Conservation (phyloP, 2,329 filamentous ascomycete genomes). For the Dothistroma pini region DNA sequence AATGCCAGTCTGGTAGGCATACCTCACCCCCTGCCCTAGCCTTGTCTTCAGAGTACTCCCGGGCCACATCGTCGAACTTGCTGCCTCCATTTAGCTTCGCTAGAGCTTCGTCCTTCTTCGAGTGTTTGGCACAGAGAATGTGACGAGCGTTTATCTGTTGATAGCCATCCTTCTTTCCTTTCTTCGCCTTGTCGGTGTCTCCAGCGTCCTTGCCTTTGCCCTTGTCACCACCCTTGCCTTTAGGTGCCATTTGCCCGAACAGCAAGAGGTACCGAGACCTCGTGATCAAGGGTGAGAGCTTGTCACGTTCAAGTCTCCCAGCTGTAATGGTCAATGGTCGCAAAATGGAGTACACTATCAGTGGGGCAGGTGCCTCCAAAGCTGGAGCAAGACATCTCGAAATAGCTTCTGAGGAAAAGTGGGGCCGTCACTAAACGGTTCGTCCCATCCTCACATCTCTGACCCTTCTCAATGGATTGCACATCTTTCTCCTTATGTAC, state of each 20-base stretch:
- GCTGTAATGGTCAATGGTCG: too few species aligned
- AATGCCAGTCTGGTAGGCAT: not conserved
- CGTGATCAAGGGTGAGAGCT: not conserved
- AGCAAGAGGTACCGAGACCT: not conserved
- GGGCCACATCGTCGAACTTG: constrained; percentile 72
- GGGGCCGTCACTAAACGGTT: not conserved
- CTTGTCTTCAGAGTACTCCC: constrained; percentile 73
- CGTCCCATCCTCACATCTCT: not conserved
- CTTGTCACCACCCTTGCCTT: constrained; percentile 30
- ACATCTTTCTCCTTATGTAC: not conserved
- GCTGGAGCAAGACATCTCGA: too few species aligned
- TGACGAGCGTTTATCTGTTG: constrained; percentile 71
- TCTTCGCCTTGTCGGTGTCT: constrained; percentile 27
- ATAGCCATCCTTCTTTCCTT: constrained; percentile 51
- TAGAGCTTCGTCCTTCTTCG: constrained; percentile 73
- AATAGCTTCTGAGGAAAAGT: not conserved
- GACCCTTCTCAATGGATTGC: not conserved
- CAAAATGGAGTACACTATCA: too few species aligned
- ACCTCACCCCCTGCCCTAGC: constrained; percentile 48
- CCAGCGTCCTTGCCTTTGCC: constrained; percentile 24
- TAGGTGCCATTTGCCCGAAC: constrained; percentile 29
- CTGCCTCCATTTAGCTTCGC: constrained; percentile 62
- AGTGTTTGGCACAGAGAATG: constrained; percentile 72
- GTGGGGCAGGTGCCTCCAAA: too few species aligned
- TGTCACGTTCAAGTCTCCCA: not conserved